These are phyloP conservation scores for Fusarium austroafricanum DNA, from an alignment of 2,329 filamentous ascomycete species.

Conservation along the genomic window DNA sequence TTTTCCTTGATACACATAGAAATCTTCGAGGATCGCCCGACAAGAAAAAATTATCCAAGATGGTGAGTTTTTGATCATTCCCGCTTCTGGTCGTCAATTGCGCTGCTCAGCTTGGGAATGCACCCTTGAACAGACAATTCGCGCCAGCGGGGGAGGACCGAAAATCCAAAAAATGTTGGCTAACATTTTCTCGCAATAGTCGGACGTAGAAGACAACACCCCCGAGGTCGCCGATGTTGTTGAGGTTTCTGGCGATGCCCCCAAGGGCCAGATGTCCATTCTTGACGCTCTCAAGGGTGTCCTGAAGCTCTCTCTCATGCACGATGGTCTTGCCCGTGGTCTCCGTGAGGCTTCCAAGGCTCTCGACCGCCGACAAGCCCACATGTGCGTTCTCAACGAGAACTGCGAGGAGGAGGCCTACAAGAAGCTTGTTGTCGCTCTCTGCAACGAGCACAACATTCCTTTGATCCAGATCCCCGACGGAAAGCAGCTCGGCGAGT, in stretches of 20 bases:
- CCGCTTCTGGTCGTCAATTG: conserved; percentile 32
- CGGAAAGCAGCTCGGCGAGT: conserved; percentile 99
- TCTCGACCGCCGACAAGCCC: conserved; percentile 96
- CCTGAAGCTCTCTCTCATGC: conserved; percentile 97
- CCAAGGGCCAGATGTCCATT: conserved; percentile 96
- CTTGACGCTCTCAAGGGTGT: conserved; percentile 99
- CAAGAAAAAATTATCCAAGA: conserved; percentile 66
- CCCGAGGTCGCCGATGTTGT: conserved; percentile 89
- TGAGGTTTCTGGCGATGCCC: conserved; percentile 93
- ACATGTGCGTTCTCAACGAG: conserved; percentile 99
- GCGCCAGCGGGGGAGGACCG: conserved; percentile 19
- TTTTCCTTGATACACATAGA: conserved; percentile 51
- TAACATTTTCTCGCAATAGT: conserved; percentile 65
- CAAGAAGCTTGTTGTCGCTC: conserved; percentile 99
- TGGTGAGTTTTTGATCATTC: conserved; percentile 61
- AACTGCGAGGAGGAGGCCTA: conserved; percentile 99
- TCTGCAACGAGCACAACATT: conserved; percentile 99
- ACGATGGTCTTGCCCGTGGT: conserved; percentile 98
- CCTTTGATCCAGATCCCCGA: conserved; percentile 99
- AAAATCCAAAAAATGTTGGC: conserved; percentile 23
- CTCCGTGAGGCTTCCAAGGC: conserved; percentile 99
- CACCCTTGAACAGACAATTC: conserved; percentile 18
- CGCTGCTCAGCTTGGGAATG: conserved; percentile 1
- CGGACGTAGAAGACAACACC: conserved; percentile 99
- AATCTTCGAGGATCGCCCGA: conserved; percentile 78